A percentile compares a stretch with the other conserved stretches of the same genome.
phyloP scores from a whole-genome alignment of 768 basidiomycete species.

The Neoboletus subvelutipes region DNA sequence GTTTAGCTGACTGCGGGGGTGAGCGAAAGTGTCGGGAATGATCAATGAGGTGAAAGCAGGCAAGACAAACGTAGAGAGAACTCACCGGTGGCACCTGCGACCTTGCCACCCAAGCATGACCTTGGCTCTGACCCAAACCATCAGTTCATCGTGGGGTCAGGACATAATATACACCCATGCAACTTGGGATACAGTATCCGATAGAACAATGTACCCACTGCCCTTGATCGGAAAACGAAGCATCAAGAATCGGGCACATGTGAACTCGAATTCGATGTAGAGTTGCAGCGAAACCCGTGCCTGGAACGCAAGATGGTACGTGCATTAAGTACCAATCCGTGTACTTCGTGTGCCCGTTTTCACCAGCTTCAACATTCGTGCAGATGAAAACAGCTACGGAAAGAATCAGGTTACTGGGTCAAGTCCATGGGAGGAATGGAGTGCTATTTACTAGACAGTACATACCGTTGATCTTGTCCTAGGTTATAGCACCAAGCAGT shows the following conservation, averaged over 20 bases:
- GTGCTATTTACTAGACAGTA: neutral
- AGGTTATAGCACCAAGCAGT: no score
- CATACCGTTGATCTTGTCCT: no score
- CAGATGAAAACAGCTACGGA: neutral
- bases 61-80: no score
- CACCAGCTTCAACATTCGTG: no score
- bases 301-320: no score
- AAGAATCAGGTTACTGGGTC: neutral
- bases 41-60: neutral
- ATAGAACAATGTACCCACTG: no score
- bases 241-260: neutral
- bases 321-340: no score
- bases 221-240: no score
- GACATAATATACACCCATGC: neutral
- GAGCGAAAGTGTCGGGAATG: neutral
- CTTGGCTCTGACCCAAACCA: neutral
- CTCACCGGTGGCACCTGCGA: neutral
- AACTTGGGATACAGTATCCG: no score
- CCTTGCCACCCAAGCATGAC: neutral
- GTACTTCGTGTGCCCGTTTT: no score
- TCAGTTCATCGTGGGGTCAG: neutral
- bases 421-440: neutral
- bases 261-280: no score
- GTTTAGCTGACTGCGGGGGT: neutral
- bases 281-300: no score